phyloP scores from a whole-genome alignment of 2,329 filamentous ascomycete species.

The Paecilomyces niveus region DNA sequence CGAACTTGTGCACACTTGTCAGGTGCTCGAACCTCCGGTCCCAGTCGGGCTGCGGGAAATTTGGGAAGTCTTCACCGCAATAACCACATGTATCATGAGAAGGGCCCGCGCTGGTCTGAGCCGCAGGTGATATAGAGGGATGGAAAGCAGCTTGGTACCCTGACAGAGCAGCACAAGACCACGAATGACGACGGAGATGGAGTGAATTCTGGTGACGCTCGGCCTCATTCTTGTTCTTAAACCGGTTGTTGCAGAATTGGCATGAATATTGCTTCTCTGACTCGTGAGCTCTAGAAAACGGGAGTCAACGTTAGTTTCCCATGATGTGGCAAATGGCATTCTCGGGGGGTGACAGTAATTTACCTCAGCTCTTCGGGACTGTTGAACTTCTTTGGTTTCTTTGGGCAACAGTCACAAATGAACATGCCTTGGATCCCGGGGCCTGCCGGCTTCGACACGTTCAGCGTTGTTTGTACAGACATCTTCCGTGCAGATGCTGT shows the following conservation, averaged over 20 bases:
- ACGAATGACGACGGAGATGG: constrained; percentile 85
- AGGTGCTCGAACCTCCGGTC: constrained; percentile 79
- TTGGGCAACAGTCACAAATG: constrained; percentile 92
- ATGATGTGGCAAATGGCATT: not conserved
- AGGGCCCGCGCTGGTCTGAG: constrained; percentile 27
- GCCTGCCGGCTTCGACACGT: constrained; percentile 24
- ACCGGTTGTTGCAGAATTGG: constrained; percentile 84
- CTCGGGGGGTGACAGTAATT: constrained; percentile 24
- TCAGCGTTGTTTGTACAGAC: constrained; percentile 32
- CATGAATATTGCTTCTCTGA: constrained; percentile 96
- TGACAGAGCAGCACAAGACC: constrained; percentile 84
- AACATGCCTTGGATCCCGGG: constrained; percentile 51
- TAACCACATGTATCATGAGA: constrained; percentile 77
- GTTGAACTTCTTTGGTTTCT: constrained; percentile 95
- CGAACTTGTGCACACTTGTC: constrained; percentile 88
- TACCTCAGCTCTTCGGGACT: constrained; percentile 77
- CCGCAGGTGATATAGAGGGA: constrained; percentile 52
- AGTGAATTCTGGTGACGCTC: constrained; percentile 94
- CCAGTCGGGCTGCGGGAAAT: constrained; percentile 71
- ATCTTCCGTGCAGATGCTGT: constrained; percentile 39
- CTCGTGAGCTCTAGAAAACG: constrained; percentile 63
- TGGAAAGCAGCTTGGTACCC: constrained; percentile 80
- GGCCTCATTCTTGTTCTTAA: constrained; percentile 98
- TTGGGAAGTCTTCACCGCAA: constrained; percentile 87
- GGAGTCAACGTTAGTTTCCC: not conserved